Conservation (phyloP, 2,329 filamentous ascomycete species). For the Pseudogymnoascus sp. region DNA sequence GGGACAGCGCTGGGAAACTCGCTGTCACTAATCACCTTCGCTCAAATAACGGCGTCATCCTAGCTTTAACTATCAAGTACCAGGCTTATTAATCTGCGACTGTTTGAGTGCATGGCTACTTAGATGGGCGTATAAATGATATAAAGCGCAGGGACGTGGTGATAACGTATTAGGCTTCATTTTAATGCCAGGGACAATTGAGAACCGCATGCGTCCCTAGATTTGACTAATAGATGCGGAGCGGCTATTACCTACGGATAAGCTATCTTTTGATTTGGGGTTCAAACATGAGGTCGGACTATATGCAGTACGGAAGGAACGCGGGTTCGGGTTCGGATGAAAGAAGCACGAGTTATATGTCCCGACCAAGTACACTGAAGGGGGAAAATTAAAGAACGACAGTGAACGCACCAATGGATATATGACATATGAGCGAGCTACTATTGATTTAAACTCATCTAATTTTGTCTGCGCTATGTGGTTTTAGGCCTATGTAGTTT, state of each 20-base stretch:
- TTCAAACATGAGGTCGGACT: too few relatives aligned
- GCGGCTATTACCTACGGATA: not conserved
- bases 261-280: not conserved
- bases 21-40: slow-evolving; percentile 21
- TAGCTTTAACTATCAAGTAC: slow-evolving; percentile 21
- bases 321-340: too few relatives aligned
- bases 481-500: too few relatives aligned
- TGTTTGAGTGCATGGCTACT: not conserved
- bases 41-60: slow-evolving; percentile 14
- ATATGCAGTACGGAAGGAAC: too few relatives aligned
- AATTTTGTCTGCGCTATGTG: too few relatives aligned
- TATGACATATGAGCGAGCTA: too few relatives aligned
- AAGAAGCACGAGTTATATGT: too few relatives aligned
- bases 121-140: not conserved
- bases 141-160: not conserved
- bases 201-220: too few relatives aligned
- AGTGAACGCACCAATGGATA: too few relatives aligned
- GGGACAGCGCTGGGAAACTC: slow-evolving; percentile 22
- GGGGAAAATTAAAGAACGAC: too few relatives aligned
- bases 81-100: slow-evolving; percentile 11
- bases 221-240: not conserved
- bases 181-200: not conserved
- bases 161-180: not conserved
- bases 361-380: too few relatives aligned
- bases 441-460: too few relatives aligned